A percentile compares a stretch with the other conserved stretches of the same genome.
Conservation (phyloP, 495 filamentous ascomycete genomes). For the Astrothelium macrocarpum region DNA sequence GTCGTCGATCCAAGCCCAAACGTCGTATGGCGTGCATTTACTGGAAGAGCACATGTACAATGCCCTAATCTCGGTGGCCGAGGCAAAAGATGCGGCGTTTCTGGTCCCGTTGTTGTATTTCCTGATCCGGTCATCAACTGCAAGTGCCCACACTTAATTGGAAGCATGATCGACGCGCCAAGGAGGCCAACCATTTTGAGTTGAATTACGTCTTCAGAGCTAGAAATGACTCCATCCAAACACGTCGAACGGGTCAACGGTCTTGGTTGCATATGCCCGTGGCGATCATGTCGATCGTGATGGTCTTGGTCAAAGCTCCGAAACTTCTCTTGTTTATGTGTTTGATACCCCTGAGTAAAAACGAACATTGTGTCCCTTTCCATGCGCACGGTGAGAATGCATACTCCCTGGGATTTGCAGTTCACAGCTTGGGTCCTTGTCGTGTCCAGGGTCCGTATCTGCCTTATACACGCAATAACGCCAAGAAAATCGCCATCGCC, state of each 20-base stretch:
- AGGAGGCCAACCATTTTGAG: background rate
- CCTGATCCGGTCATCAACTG: background rate
- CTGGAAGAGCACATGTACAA: background rate
- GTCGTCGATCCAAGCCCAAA: background rate
- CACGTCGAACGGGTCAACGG: background rate
- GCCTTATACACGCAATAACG: background rate
- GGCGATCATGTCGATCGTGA: background rate
- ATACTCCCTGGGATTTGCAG: background rate
- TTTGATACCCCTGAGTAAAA: background rate
- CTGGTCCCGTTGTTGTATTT: no score
- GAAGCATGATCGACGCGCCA: constrained; percentile 1
- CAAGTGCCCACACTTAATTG: background rate
- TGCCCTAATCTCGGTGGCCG: background rate
- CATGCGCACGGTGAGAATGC: background rate
- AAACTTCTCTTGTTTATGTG: background rate
- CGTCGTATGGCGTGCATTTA: background rate
- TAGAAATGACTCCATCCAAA: background rate
- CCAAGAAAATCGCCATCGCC: background rate
- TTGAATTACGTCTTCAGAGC: background rate
- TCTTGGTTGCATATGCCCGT: background rate
- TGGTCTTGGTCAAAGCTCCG: background rate
- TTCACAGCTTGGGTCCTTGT: background rate
- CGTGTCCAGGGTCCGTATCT: background rate
- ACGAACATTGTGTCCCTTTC: background rate
- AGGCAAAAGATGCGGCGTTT: no score